Evolutionary conservation across 805 yeast species (phyloP).

Genomic region (Candida chauliodis): DNA sequence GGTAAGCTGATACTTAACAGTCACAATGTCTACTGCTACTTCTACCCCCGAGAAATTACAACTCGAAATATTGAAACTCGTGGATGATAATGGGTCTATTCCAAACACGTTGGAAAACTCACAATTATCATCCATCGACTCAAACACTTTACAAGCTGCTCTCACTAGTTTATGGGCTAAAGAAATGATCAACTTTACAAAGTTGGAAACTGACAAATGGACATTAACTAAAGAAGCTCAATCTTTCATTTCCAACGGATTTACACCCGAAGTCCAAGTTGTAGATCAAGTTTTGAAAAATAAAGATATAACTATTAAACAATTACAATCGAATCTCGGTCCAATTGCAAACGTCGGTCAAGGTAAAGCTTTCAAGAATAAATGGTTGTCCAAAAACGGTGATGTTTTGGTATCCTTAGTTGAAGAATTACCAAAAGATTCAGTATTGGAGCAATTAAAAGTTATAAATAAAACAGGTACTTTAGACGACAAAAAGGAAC

Average conservation of each 20-base stretch:
- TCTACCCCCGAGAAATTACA: slow-evolving; percentile 45
- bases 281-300: slow-evolving; percentile 68
- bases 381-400: slow-evolving; percentile 90
- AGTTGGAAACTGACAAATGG: slow-evolving; percentile 75
- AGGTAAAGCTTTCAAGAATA: slow-evolving; percentile 95
- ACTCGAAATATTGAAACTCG: slow-evolving; percentile 56
- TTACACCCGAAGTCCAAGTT: slow-evolving; percentile 82
- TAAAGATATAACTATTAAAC: slow-evolving; percentile 76
- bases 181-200: slow-evolving; percentile 69
- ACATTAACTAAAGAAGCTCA: slow-evolving; percentile 75
- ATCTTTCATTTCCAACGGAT: slow-evolving; percentile 70
- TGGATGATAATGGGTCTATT: slow-evolving; percentile 55
- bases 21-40: background rate
- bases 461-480: slow-evolving; percentile 55
- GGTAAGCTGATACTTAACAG: background rate
- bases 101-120: slow-evolving; percentile 58
- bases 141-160: slow-evolving; percentile 73
- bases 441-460: slow-evolving; percentile 61
- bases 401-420: slow-evolving; percentile 69
- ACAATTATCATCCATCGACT: slow-evolving; percentile 59
- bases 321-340: slow-evolving; percentile 70
- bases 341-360: slow-evolving; percentile 88
- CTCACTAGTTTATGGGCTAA: slow-evolving; percentile 83
- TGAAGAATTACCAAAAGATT: slow-evolving; percentile 57
- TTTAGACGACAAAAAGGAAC: slow-evolving; percentile 58